phyloP scores from a whole-genome alignment of 306 rosid genomes.

The Hippophae gyantsensis region DNA sequence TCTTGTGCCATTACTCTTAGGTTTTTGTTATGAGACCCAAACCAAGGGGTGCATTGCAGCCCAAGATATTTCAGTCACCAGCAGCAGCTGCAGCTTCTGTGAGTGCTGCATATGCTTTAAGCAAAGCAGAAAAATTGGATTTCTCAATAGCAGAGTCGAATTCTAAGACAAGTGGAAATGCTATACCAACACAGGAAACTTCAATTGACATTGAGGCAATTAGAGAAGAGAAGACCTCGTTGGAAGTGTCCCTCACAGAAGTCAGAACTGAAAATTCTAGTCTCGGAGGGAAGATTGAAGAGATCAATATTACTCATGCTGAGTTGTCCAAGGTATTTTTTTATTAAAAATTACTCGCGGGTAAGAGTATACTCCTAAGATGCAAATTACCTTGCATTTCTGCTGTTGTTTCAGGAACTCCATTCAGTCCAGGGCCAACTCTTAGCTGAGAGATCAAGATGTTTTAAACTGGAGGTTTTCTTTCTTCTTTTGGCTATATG shows the following conservation, averaged over 20 bases:
- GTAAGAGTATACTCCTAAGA: constrained; percentile 1
- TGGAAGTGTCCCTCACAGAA: constrained; percentile 52
- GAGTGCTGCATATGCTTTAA: constrained; percentile 85
- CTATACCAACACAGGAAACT: constrained; percentile 25
- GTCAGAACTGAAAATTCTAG: constrained; percentile 55
- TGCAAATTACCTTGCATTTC: constrained; percentile 15
- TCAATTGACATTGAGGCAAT: constrained; percentile 36
- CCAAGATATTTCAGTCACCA: constrained; percentile 89
- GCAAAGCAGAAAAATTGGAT: constrained; percentile 67
- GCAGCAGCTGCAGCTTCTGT: constrained; percentile 99
- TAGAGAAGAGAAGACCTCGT: constrained; percentile 45
- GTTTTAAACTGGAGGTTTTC: constrained; percentile 80
- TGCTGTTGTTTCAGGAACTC: constrained; percentile 58
- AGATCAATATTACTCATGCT: constrained; percentile 55
- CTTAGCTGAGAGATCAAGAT: constrained; percentile 89
- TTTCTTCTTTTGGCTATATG: neutral
- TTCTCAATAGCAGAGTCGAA: constrained; percentile 30
- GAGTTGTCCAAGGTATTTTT: constrained; percentile 68
- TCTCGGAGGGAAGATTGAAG: constrained; percentile 54
- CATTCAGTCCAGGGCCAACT: constrained; percentile 87
- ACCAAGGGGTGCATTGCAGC: constrained; percentile 44
- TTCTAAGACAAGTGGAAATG: constrained; percentile 32
- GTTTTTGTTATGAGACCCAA: constrained; percentile 82
- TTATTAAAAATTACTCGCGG: constrained; percentile 9
- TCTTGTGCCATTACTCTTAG: constrained; percentile 24